Conservation (phyloP, 2,329 filamentous ascomycete genomes). For the Mariannaea sp. region DNA sequence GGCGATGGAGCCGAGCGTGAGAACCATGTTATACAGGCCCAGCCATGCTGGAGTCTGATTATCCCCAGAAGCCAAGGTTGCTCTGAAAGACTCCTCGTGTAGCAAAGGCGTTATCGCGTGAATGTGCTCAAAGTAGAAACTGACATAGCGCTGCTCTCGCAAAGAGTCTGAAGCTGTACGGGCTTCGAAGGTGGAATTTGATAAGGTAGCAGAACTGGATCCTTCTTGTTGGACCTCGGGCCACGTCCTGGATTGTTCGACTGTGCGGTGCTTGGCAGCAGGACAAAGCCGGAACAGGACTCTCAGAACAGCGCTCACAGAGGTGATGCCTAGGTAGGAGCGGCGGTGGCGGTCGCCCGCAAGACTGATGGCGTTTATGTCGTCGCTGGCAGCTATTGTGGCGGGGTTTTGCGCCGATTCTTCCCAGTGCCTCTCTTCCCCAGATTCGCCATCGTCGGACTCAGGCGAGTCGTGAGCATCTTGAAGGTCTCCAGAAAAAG, state of each 20-base stretch:
- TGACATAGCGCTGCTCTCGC: slow-evolving; percentile 50
- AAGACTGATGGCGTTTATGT: slow-evolving; percentile 44
- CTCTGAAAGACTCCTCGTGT: slow-evolving; percentile 63
- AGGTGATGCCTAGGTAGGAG: slow-evolving; percentile 68
- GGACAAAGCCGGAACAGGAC: slow-evolving; percentile 54
- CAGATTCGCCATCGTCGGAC: slow-evolving; percentile 31
- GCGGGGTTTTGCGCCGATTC: slow-evolving; percentile 35
- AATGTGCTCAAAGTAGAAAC: slow-evolving; percentile 66
- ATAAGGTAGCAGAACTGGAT: slow-evolving; percentile 31
- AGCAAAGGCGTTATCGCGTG: slow-evolving; percentile 65
- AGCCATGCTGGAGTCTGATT: slow-evolving; percentile 64
- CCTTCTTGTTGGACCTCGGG: slow-evolving; percentile 31
- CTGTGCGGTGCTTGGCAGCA: slow-evolving; percentile 36
- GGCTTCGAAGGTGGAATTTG: slow-evolving; percentile 42
- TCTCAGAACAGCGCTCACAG: slow-evolving; percentile 64
- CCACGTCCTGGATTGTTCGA: slow-evolving; percentile 34
- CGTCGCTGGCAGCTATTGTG: slow-evolving; percentile 35
- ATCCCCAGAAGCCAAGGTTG: slow-evolving; percentile 55
- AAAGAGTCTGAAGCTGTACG: slow-evolving; percentile 48
- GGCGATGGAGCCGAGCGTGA: slow-evolving; percentile 64
- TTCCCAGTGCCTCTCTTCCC: slow-evolving; percentile 38
- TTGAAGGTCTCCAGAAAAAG: slow-evolving; percentile 29
- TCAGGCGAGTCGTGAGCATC: slow-evolving; percentile 4
- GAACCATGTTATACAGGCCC: slow-evolving; percentile 65
- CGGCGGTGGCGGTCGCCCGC: slow-evolving; percentile 59